Evolutionary conservation across 1,284 basidiomycete genomes (phyloP), one percentile per base, ranked within the genome.

Genomic region (Rhodotorula sp.): DNA sequence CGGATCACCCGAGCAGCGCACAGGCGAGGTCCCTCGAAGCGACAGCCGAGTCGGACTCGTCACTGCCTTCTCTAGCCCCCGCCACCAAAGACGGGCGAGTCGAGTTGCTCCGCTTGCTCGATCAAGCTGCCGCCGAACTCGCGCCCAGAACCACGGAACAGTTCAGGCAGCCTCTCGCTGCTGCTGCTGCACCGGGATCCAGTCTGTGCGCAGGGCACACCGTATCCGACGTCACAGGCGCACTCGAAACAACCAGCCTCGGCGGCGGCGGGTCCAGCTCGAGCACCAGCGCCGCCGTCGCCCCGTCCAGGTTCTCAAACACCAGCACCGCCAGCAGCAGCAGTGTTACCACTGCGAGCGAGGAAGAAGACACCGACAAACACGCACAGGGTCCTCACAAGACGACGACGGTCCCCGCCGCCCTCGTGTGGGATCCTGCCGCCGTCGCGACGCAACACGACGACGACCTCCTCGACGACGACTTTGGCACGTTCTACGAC

Each of bases 171-270:
- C 37, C 37, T 42, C 37, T 42, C 37, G 10, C 37, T 37, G 37
- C 37, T 42, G 37, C 37, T 33, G 33, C 33, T 4, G 33, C 4
- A 10, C 10, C 37, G 12, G 37, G 37, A 37, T 10, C 37, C 7
- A 12, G 37, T 14, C 37, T 12, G 37, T 14, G 12, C 14, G 2
- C 37, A 42, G 37, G 37, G 7, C 12, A 42, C 12, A 42, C 37
- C 12, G 37, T 42, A 42, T 42, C 37, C 37, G 37, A 42, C 7
- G 2, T 42, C 10, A 42, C 37, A 8, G 37, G 66, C 57, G 51
- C 46, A 26, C 62, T 72, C 62, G 73, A 72, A 42, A 62, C 22
- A 10, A 63, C 62, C 46, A 65, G 49, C 48, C 45, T 69, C 24
- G 22, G 30, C 20, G 24, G 29, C 49, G 66, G 37, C 46, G 60